A percentile compares a stretch with the other conserved stretches of the same genome.
These are phyloP conservation scores for Nakazawaea ernobii DNA, from an alignment of 805 yeast species.

Conservation along the genomic window DNA sequence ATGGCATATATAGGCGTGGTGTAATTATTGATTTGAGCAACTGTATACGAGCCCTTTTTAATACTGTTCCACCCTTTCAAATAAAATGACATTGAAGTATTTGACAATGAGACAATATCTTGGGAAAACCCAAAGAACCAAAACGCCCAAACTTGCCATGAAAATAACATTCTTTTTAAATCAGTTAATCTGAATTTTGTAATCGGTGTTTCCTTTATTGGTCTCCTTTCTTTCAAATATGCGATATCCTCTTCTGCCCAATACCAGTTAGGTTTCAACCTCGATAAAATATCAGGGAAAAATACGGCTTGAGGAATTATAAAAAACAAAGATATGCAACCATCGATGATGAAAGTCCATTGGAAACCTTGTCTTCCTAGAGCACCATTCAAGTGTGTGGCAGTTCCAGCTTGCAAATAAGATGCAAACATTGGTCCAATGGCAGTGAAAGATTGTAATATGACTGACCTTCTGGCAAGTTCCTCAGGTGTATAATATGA, in stretches of 20 bases:
- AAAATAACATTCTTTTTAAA: not conserved
- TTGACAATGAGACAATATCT: slow-evolving; percentile 15
- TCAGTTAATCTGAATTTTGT: not conserved
- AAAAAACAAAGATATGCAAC: slow-evolving; percentile 12
- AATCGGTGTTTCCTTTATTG: slow-evolving; percentile 12
- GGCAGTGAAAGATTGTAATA: slow-evolving; percentile 53
- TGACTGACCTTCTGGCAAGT: slow-evolving; percentile 48
- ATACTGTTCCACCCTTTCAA: slow-evolving; percentile 18
- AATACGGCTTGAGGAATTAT: slow-evolving; percentile 16
- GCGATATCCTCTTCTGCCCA: slow-evolving; percentile 11
- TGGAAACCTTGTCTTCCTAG: slow-evolving; percentile 53
- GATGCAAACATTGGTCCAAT: slow-evolving; percentile 54
- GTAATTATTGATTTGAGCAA: slow-evolving; percentile 14
- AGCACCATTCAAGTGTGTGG: slow-evolving; percentile 34
- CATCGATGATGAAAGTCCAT: slow-evolving; percentile 61
- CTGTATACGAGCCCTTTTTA: slow-evolving; percentile 13
- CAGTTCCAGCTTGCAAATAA: slow-evolving; percentile 47
- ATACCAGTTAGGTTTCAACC: slow-evolving; percentile 24
- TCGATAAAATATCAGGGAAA: slow-evolving; percentile 23
- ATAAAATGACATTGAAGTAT: slow-evolving; percentile 16
- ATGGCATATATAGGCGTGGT: slow-evolving; percentile 17
- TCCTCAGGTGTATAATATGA: slow-evolving; percentile 47
- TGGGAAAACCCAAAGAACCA: slow-evolving; percentile 15
- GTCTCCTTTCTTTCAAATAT: slow-evolving; percentile 13
- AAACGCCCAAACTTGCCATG: slow-evolving; percentile 18